These are phyloP conservation scores for Pelargonium nanum DNA, from an alignment of 345 rosid species.

Conservation along the genomic window DNA sequence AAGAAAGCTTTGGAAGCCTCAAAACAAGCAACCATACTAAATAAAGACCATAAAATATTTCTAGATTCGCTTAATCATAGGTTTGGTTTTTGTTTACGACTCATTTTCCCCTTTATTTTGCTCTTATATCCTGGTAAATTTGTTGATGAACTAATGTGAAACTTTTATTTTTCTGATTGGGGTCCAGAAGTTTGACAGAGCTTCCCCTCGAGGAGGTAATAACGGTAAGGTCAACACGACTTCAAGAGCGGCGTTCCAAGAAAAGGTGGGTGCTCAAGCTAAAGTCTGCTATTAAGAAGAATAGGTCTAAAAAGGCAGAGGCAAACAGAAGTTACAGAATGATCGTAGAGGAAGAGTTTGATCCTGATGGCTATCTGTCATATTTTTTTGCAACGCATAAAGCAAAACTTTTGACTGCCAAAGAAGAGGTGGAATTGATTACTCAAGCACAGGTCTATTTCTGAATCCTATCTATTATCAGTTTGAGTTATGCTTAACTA, in stretches of 20 bases:
- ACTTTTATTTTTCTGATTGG: constrained; percentile 17
- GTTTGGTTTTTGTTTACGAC: constrained; percentile 24
- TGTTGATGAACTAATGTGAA: constrained; percentile 9
- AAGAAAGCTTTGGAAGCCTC: constrained; percentile 66
- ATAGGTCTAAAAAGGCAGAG: constrained; percentile 23
- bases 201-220: constrained; percentile 26
- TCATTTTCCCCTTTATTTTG: constrained; percentile 4
- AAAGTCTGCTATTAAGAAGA: constrained; percentile 24
- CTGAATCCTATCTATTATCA: constrained; percentile 3
- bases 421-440: constrained; percentile 65
- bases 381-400: constrained; percentile 71
- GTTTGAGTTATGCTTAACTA: constrained; percentile 3
- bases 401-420: constrained; percentile 62
- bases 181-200: constrained; percentile 26
- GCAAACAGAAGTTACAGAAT: constrained; percentile 34
- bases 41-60: constrained; percentile 22
- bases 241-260: constrained; percentile 45
- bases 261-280: constrained; percentile 37
- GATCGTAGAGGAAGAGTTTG: constrained; percentile 34
- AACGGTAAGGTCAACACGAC: constrained; percentile 52
- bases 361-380: constrained; percentile 51
- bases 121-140: not conserved
- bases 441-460: constrained; percentile 49
- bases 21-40: constrained; percentile 47
- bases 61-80: constrained; percentile 29